These are phyloP conservation scores for Ascoidea rubescens DNA, from an alignment of 805 yeast species.

Conservation along the genomic window DNA sequence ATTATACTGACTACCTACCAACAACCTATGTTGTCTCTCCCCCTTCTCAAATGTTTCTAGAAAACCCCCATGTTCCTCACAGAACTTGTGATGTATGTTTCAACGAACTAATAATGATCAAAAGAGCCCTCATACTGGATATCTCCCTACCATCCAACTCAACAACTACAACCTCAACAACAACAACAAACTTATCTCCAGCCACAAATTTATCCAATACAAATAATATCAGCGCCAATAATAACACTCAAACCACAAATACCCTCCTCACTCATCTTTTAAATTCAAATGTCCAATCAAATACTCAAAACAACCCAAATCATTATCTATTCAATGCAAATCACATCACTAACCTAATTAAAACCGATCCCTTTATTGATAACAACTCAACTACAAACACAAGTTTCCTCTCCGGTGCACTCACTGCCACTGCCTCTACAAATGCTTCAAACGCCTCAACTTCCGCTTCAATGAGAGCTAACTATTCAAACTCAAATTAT, in stretches of 20 bases:
- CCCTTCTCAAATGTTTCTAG: slow-evolving; percentile 32
- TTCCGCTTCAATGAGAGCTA: neutral
- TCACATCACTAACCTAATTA: neutral
- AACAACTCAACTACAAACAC: neutral
- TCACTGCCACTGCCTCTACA: neutral
- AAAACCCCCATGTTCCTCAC: slow-evolving; percentile 41
- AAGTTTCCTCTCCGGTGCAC: neutral
- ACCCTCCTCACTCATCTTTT: too few species aligned
- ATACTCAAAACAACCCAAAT: too few species aligned
- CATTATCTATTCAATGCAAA: neutral
- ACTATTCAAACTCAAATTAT: neutral
- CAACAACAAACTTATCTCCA: neutral
- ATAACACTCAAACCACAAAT: neutral
- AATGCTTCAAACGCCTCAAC: neutral
- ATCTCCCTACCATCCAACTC: slow-evolving; percentile 9
- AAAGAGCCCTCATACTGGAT: slow-evolving; percentile 18
- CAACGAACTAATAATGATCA: slow-evolving; percentile 40
- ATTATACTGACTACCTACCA: slow-evolving; percentile 39
- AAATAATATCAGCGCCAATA: neutral
- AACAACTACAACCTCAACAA: neutral
- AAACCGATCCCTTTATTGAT: neutral
- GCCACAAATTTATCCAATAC: neutral
- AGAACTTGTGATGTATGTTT: slow-evolving; percentile 68
- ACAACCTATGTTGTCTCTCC: slow-evolving; percentile 44
- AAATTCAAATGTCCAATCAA: too few species aligned